Base-by-base conservation (phyloP, 2,329 filamentous ascomycete genomes). In the Stagonosporopsis rhizophila region DNA sequence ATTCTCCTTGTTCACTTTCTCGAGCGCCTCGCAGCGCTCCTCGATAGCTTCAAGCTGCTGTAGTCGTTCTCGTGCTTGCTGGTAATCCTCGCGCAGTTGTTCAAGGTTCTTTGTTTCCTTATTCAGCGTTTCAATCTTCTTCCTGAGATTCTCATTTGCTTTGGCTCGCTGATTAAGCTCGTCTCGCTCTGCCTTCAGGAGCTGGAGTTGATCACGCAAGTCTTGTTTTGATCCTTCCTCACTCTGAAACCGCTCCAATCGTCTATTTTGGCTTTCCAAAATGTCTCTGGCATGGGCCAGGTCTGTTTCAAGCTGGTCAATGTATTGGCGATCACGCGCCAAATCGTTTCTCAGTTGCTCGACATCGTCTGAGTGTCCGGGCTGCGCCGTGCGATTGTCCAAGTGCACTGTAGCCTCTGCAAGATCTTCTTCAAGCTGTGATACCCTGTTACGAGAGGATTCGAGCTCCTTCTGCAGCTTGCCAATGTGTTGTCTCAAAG, bases 1-100 rank as follows among this genome's bases (percentile, higher is more conserved):
- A 58, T 81, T 82, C 63, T 83, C 81, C 42, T 80, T 80, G 64
- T 82, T 81, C 38, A 81, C 80, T 61, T 81, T 82, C 52, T 81
- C 77, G 19, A 83, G 67, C 3, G 75, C 70, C 25, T 75, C 72
- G 46, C 78, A 79, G 14, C 77, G 66, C 32, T 81, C 78, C 62
- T 79, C 77, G 35, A 81, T 66, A 22, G 66, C 68, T 41, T 82
- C 79, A 7, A 81, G 65, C 47, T 81, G 77, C 48, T 78, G 71
- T 6, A 82, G 59, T 39, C 78, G 72, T 44, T 82, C 80, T 20
- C 75, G 72, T 11, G 78, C 75, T 38, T 70, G 65, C 56, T 80
- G 78, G 27, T 82, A 71, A 52, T 82, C 79, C 60, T 80, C 76
- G 8, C 78, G 75, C 1, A 82, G 65, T 4, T 72, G 67, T 19